Evolutionary conservation across 148 eudicot genomes (phyloP), one percentile per base, ranked within the genome.

Genomic region (Oxyria digyna): DNA sequence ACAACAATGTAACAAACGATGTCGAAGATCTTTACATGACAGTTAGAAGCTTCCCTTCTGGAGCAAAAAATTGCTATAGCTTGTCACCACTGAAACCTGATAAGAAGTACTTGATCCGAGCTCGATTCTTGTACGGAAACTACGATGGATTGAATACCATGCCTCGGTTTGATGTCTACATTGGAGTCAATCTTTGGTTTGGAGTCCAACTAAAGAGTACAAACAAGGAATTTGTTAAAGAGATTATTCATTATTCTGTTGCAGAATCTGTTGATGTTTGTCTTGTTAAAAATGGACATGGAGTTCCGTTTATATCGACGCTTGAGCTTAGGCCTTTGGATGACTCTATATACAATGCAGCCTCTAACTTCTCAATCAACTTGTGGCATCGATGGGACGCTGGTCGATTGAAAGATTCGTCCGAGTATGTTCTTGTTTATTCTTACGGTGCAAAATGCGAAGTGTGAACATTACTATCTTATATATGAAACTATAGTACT

Each of bases 201-300:
- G 14, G 35, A 0, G 0, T 57, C 18, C 0, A 27, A 6, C 37
- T 26, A 8, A 1, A 3, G 1, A 11, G 35, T 3, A 0, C 14
- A 4, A 0, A 8, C 3, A 0, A 14, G 0, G 0, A 1, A 57
- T 0, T 0, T 0, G 21, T 14, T 0, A 27, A 4, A 0, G 64
- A 57, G 20, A 57, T 57, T 0, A 57, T 57, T 1, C 64, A 57
- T 29, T 27, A 20, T 1, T 27, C 64, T 0, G 21, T 12, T 1
- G 4, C 64, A 29, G 8, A 57, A 0, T 27, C 64, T 3, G 29
- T 57, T 20, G 64, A 57, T 4, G 37, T 57, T 35, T 35, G 38
- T 35, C 6, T 35, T 6, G 38, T 35, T 6, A 35, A 35, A 2
- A 35, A 3, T 35, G 38, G 38, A 3, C 6, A 2, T 35, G 38